A percentile compares a stretch with the other conserved stretches of the same genome.
phyloP scores from a whole-genome alignment of 2,329 filamentous ascomycete genomes.

The Bipolaris cookei region DNA sequence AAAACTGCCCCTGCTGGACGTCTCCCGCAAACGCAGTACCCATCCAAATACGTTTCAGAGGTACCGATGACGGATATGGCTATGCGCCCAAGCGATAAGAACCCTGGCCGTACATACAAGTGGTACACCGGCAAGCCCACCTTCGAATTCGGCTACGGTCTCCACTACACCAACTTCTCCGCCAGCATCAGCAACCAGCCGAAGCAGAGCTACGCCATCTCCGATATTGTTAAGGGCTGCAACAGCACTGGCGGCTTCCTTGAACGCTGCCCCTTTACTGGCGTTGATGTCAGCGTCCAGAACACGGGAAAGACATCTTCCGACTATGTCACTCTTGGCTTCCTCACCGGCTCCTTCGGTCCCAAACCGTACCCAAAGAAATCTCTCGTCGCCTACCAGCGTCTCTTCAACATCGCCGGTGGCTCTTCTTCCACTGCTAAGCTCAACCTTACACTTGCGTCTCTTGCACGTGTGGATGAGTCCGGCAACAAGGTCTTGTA shows the following conservation, averaged over 20 bases:
- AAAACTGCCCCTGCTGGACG: constrained; percentile 60
- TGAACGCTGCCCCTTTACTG: constrained; percentile 51
- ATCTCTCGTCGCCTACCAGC: constrained; percentile 58
- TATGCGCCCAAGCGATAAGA: constrained; percentile 55
- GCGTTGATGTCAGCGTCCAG: constrained; percentile 51
- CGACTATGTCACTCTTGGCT: constrained; percentile 62
- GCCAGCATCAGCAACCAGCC: constrained; percentile 25
- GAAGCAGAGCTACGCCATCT: constrained; percentile 24
- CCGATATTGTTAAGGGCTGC: constrained; percentile 36
- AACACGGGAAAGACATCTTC: constrained; percentile 58
- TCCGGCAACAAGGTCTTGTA: constrained; percentile 61
- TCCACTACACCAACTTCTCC: constrained; percentile 66
- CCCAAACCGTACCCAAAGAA: constrained; percentile 62
- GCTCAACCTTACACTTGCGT: constrained; percentile 58
- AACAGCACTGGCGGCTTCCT: constrained; percentile 47
- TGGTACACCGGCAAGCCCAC: constrained; percentile 62
- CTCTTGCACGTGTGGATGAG: constrained; percentile 58
- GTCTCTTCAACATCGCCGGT: constrained; percentile 51
- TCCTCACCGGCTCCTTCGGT: constrained; percentile 57
- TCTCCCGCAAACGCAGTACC: constrained; percentile 64
- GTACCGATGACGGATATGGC: constrained; percentile 65
- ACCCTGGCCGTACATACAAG: constrained; percentile 64
- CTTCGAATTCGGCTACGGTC: constrained; percentile 62
- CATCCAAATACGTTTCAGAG: constrained; percentile 57
- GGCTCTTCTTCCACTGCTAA: constrained; percentile 44